phyloP scores from a whole-genome alignment of 345 rosid genomes.

The Excoecaria cochinchinensis region DNA sequence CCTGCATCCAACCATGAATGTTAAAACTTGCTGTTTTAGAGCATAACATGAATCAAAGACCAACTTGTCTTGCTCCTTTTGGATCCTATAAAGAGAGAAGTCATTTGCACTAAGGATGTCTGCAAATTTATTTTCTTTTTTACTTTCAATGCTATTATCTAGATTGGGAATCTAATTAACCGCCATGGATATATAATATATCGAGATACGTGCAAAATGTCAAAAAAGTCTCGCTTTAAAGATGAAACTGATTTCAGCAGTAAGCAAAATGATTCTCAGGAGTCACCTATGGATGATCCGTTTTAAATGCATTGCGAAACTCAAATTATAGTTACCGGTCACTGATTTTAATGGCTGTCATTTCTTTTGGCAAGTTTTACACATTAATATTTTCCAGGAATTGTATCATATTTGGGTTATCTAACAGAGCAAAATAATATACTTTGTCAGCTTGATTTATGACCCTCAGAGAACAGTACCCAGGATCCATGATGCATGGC shows the following conservation, averaged over 20 bases:
- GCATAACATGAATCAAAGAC: not conserved
- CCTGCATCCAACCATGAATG: conserved; percentile 35
- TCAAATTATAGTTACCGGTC: too few species aligned
- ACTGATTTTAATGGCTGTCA: not conserved
- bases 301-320: not conserved
- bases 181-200: not conserved
- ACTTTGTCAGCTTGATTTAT: too few species aligned
- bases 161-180: not conserved
- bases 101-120: not conserved
- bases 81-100: not conserved
- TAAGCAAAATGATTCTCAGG: not conserved
- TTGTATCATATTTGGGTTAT: not conserved
- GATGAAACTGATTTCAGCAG: not conserved
- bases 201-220: not conserved
- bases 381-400: not conserved
- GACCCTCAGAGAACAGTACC: not conserved
- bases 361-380: not conserved
- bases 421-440: too few species aligned
- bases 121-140: not conserved
- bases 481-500: not conserved
- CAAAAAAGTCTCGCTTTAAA: not conserved
- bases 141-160: not conserved
- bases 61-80: not conserved
- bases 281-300: not conserved
- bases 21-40: conserved; percentile 3